Percentiles rank a stretch among this genome's conserved stretches.
Evolutionary conservation across 2,329 filamentous ascomycete species (phyloP).

Genomic region (Rhinocladiella similis): DNA sequence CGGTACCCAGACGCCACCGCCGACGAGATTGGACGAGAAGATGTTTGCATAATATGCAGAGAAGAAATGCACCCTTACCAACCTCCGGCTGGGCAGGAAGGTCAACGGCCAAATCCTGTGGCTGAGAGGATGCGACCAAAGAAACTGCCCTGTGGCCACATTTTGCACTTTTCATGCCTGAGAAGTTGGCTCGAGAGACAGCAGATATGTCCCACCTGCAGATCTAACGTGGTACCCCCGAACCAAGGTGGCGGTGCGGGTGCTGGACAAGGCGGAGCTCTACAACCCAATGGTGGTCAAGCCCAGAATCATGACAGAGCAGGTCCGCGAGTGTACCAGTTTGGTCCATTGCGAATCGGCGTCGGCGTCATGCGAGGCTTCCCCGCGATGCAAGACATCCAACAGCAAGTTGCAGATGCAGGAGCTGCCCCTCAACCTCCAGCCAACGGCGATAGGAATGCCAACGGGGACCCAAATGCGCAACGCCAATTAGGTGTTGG

Average conservation of each 20-base stretch:
- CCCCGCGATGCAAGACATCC: slow-evolving; percentile 61
- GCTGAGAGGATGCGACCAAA: slow-evolving; percentile 87
- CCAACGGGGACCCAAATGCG: slow-evolving; percentile 31
- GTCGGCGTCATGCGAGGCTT: slow-evolving; percentile 65
- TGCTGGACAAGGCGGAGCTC: slow-evolving; percentile 30
- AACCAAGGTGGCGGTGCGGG: slow-evolving; percentile 32
- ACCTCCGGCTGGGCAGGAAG: slow-evolving; percentile 45
- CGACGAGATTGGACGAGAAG: slow-evolving; percentile 80
- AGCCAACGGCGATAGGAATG: slow-evolving; percentile 25
- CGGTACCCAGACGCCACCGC: slow-evolving; percentile 85
- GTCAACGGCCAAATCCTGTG: slow-evolving; percentile 44
- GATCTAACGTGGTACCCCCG: slow-evolving; percentile 68
- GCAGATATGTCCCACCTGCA: slow-evolving; percentile 94
- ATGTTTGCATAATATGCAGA: slow-evolving; percentile 95
- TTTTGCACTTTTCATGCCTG: slow-evolving; percentile 89
- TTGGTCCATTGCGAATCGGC: slow-evolving; percentile 73
- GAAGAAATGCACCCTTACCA: slow-evolving; percentile 90
- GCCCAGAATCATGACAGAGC: slow-evolving; percentile 36
- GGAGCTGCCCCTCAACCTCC: slow-evolving; percentile 40
- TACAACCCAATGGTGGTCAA: slow-evolving; percentile 13
- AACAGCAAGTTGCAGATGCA: slow-evolving; percentile 60
- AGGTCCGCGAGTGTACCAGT: slow-evolving; percentile 64
- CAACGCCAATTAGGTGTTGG: slow-evolving; percentile 43
- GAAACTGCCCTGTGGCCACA: slow-evolving; percentile 94
- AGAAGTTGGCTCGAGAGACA: slow-evolving; percentile 97